Evolutionary conservation across 768 basidiomycete genomes (phyloP).

Genomic region (Tulasnella sp.): DNA sequence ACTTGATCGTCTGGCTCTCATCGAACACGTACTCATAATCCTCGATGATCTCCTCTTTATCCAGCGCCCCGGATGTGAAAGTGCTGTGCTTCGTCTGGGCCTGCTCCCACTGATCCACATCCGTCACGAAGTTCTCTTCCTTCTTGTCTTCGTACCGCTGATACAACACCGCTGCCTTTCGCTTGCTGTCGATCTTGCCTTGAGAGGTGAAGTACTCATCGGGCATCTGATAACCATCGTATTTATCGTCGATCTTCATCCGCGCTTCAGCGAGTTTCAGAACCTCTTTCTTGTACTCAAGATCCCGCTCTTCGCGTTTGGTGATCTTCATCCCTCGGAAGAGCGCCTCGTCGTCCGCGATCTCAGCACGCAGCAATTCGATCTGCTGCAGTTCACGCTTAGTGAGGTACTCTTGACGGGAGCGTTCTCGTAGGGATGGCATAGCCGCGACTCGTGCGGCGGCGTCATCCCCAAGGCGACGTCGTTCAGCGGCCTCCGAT

Average conservation of each 20-base stretch:
- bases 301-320: constrained; percentile 66
- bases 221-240: constrained; percentile 90
- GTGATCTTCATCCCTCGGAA: constrained; percentile 88
- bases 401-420: constrained; percentile 90
- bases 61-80: constrained; percentile 85
- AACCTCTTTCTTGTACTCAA: constrained; percentile 87
- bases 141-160: constrained; percentile 87
- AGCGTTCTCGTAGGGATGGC: constrained; percentile 73
- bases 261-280: constrained; percentile 88
- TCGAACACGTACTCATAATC: constrained; percentile 98
- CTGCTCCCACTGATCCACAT: constrained; percentile 96
- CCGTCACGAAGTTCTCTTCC: constrained; percentile 91
- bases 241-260: constrained; percentile 87
- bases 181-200: constrained; percentile 95
- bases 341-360: constrained; percentile 85
- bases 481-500: constrained; percentile 71
- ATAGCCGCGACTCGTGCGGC: constrained; percentile 40
- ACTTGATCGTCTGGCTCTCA: constrained; percentile 92
- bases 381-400: constrained; percentile 96
- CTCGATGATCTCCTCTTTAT: constrained; percentile 70
- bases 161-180: constrained; percentile 85
- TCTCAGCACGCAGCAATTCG: constrained; percentile 84
- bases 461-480: constrained; percentile 70
- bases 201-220: constrained; percentile 98
- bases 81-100: constrained; percentile 82